These are phyloP conservation scores for Aspergillus proliferans DNA, from an alignment of 2,329 filamentous ascomycete species.

Conservation along the genomic window DNA sequence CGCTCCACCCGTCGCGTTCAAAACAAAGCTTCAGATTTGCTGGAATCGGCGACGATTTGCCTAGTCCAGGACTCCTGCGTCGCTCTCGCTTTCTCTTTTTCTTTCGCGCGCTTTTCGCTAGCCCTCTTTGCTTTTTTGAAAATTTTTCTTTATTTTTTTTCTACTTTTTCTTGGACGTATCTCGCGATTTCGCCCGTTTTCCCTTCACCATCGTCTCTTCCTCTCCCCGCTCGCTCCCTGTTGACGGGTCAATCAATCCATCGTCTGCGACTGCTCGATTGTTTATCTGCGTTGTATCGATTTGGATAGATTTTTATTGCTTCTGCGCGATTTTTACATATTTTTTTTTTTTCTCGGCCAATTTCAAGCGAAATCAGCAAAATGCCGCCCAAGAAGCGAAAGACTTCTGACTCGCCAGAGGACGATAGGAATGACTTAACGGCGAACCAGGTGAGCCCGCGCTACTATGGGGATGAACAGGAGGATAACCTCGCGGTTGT, in stretches of 20 bases:
- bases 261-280: background rate
- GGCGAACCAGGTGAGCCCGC: too few relatives aligned
- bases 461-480: too few relatives aligned
- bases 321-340: background rate
- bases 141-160: too few relatives aligned
- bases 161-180: background rate
- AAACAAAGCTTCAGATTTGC: background rate
- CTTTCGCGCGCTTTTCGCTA: too few relatives aligned
- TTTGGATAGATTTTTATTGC: background rate
- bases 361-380: background rate
- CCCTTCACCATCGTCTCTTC: background rate
- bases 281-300: background rate
- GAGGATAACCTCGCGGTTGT: too few relatives aligned
- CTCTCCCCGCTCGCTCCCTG: constrained; percentile 2
- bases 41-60: background rate
- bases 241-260: background rate
- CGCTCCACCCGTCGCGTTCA: too few relatives aligned
- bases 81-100: too few relatives aligned
- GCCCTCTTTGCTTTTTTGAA: background rate
- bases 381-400: constrained; percentile 2
- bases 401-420: background rate
- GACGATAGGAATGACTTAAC: background rate
- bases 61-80: too few relatives aligned
- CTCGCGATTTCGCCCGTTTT: background rate
- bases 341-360: background rate